Evolutionary conservation across 2,329 filamentous ascomycete species (phyloP), one percentile per base, ranked within the genome.

Genomic region (Cladosporium halotolerans): DNA sequence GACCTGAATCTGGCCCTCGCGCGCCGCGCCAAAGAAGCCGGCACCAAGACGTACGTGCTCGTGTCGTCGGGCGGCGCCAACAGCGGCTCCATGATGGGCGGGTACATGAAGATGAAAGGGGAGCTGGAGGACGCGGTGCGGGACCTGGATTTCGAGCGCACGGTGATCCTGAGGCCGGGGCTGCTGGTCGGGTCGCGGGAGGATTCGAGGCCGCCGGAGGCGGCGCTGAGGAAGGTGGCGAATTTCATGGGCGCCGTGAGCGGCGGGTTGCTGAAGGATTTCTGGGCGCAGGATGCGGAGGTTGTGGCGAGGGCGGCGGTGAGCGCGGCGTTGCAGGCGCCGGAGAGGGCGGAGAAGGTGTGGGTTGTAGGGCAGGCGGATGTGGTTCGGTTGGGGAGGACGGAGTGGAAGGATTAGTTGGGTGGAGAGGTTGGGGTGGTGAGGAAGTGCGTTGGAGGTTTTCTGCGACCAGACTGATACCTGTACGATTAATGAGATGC

Each of bases 1-100:
- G 89, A 93, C 65, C 76, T 96, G 42, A 95, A 95, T 70, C 70
- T 95, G 45, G 84, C 85, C 59, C 77, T 95, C 19, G 90, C 88
- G 3, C 79, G 80, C 56, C 83, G 86, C 0, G 89, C 91, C 41
- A 88, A 85, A 66, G 79, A 78, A 3, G 81, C 84, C 1, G 89
- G 89, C 34, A 79, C 82, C 9, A 82, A 82, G 60, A 85, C 85
- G 2, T 95, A 86, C 65, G 84, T 96, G 18, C 83, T 95, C 58
- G 78, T 95, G 53, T 90, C 86, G 0, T 77, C 79, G 18, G 73
- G 63, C 1, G 73, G 70, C 47, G 76, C 73, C n/a, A 80, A 67
- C 72, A 76, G 64, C 71, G 78, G 71, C 57, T 81, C 73, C 59
- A 75, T 62, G 1, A 66, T 85, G 5, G 68, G 74, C 0, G 48